phyloP scores from a whole-genome alignment of 129 eudicot species.

The Calendula officinalis region DNA sequence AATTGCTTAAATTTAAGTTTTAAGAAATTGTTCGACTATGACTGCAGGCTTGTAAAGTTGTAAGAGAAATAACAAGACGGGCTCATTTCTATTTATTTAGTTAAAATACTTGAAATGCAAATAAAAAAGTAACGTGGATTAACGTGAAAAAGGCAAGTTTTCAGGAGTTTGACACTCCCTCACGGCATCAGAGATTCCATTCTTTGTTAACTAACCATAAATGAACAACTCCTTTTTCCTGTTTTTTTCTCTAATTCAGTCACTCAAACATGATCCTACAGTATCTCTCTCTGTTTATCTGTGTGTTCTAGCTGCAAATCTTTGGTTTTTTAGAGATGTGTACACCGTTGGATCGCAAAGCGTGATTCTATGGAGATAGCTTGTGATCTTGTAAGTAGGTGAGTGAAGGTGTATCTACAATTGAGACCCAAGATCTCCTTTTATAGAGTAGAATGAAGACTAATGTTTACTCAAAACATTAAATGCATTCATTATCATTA shows the following conservation, averaged over 20 bases:
- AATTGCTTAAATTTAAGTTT: no score
- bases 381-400: no score
- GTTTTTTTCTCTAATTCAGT: background rate
- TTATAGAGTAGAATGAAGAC: no score
- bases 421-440: no score
- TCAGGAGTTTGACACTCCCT: conserved; percentile 31
- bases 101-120: background rate
- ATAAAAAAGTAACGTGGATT: conserved; percentile 18
- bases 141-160: conserved; percentile 25
- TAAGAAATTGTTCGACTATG: no score
- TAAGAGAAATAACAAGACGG: no score
- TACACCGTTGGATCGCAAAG: conserved; percentile 24
- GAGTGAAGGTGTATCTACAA: no score
- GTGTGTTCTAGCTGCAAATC: conserved; percentile 17
- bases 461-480: no score
- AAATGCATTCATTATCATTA: no score
- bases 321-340: conserved; percentile 2
- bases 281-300: background rate
- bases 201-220: conserved; percentile 39
- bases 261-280: conserved; percentile 18
- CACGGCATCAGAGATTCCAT: conserved; percentile 39
- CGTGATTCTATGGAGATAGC: conserved; percentile 24
- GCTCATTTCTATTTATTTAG: background rate
- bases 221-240: conserved; percentile 19
- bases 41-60: no score